These are phyloP conservation scores for Diaporthe destruens DNA, from an alignment of 2,329 filamentous ascomycete genomes.

Conservation along the genomic window DNA sequence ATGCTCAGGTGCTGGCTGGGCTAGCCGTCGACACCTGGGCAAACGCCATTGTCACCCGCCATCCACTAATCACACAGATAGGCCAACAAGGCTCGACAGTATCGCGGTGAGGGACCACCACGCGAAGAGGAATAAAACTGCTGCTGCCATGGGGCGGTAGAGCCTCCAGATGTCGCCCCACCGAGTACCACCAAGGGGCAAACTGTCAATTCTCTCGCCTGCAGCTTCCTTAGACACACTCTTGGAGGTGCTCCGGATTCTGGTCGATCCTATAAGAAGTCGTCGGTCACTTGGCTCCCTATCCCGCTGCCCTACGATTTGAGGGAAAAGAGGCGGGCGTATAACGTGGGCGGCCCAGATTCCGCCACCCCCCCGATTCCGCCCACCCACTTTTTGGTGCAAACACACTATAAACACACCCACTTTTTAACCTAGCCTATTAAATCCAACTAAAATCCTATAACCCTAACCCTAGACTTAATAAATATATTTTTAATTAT, in stretches of 20 bases:
- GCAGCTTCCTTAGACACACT: no score
- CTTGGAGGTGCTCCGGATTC: neutral
- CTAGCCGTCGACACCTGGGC: no score
- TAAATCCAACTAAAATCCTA: no score
- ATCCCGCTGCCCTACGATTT: neutral
- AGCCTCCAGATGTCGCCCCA: no score
- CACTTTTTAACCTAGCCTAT: no score
- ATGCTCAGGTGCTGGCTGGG: neutral
- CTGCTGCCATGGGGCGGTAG: neutral
- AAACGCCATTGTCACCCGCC: neutral
- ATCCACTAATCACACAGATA: slow-evolving; percentile 2
- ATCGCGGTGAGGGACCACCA: slow-evolving; percentile 14
- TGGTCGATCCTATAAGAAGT: neutral
- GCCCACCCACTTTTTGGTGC: no score
- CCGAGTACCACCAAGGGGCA: neutral
- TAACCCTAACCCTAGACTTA: no score
- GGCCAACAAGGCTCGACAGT: slow-evolving; percentile 36
- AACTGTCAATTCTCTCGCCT: neutral
- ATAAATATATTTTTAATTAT: no score
- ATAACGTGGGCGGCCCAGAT: no score
- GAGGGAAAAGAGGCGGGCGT: neutral
- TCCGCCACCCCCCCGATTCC: no score
- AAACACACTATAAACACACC: no score
- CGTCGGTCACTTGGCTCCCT: neutral
- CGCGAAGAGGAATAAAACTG: neutral